Percentiles rank a stretch among this genome's conserved stretches.
These are phyloP conservation scores for Cutaneotrichosporon cavernicola DNA, from an alignment of 1,284 basidiomycete species.

Conservation along the genomic window DNA sequence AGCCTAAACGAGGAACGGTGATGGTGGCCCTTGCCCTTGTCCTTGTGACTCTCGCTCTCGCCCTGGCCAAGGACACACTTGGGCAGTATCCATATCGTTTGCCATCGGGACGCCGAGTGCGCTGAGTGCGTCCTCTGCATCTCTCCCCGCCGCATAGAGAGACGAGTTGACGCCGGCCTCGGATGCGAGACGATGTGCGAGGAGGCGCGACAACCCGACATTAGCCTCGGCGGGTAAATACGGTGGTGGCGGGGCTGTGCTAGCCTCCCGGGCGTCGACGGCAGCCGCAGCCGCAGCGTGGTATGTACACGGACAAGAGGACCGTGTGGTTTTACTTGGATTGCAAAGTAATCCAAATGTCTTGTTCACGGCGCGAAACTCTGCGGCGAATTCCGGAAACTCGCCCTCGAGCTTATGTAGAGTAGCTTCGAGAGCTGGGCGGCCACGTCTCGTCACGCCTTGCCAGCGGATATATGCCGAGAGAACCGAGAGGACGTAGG, in stretches of 20 bases:
- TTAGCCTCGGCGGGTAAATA: constrained; percentile 45
- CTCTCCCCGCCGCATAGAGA: constrained; percentile 1
- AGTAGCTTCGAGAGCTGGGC: constrained; percentile 4
- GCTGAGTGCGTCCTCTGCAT: constrained; percentile 8
- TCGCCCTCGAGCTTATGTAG: constrained; percentile 8
- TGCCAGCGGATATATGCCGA: constrained; percentile 1
- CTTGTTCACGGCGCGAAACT: constrained; percentile 13
- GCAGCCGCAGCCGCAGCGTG: neutral
- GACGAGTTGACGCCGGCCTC: neutral
- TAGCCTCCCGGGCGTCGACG: neutral
- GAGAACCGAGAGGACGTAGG: constrained; percentile 13
- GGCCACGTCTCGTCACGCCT: neutral
- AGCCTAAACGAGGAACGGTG: too few species aligned
- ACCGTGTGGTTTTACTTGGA: neutral
- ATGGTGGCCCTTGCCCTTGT: too few species aligned
- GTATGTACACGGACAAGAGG: neutral
- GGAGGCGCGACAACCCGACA: constrained; percentile 35
- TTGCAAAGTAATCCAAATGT: neutral
- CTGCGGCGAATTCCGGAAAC: constrained; percentile 14
- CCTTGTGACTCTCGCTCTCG: too few species aligned
- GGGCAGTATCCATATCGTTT: neutral
- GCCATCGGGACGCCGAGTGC: neutral
- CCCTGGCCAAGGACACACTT: too few species aligned
- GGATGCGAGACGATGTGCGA: constrained; percentile 40
- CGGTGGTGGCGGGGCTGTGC: constrained; percentile 36